Evolutionary conservation across 495 filamentous ascomycete genomes (phyloP).

Genomic region (Penicillium taxi): DNA sequence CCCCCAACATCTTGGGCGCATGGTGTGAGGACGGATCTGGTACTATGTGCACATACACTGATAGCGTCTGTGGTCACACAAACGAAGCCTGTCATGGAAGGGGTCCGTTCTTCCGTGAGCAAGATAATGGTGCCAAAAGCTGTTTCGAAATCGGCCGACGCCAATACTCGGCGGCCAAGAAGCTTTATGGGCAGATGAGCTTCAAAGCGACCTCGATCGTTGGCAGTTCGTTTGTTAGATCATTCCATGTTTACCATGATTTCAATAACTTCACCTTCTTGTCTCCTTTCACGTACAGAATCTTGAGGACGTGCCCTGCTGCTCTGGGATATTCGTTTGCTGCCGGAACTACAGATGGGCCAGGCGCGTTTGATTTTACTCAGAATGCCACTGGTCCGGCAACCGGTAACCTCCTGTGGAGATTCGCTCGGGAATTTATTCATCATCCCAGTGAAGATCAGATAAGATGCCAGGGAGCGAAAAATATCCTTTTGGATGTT

Average conservation of each 20-base stretch:
- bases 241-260: constrained; percentile 68
- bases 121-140: constrained; percentile 63
- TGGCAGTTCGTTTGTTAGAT: constrained; percentile 54
- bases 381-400: constrained; percentile 73
- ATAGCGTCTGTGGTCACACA: constrained; percentile 71
- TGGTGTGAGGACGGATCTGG: constrained; percentile 69
- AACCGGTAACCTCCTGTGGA: constrained; percentile 72
- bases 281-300: constrained; percentile 64
- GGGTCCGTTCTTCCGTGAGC: constrained; percentile 68
- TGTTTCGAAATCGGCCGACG: constrained; percentile 66
- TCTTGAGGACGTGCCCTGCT: constrained; percentile 73
- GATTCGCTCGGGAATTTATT: constrained; percentile 62
- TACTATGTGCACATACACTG: constrained; percentile 58
- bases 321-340: constrained; percentile 92
- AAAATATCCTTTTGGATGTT: constrained; percentile 85
- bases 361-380: constrained; percentile 89
- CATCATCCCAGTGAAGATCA: constrained; percentile 67
- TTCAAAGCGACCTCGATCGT: constrained; percentile 35
- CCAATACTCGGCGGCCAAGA: constrained; percentile 56
- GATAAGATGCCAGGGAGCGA: constrained; percentile 67
- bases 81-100: constrained; percentile 76
- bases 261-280: constrained; percentile 67
- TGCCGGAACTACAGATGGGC: constrained; percentile 88
- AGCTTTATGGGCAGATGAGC: constrained; percentile 50
- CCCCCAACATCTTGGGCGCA: constrained; percentile 81